These are phyloP conservation scores for Porcisia hertigi DNA, from an alignment of 208 protist genomes.

Conservation along the genomic window DNA sequence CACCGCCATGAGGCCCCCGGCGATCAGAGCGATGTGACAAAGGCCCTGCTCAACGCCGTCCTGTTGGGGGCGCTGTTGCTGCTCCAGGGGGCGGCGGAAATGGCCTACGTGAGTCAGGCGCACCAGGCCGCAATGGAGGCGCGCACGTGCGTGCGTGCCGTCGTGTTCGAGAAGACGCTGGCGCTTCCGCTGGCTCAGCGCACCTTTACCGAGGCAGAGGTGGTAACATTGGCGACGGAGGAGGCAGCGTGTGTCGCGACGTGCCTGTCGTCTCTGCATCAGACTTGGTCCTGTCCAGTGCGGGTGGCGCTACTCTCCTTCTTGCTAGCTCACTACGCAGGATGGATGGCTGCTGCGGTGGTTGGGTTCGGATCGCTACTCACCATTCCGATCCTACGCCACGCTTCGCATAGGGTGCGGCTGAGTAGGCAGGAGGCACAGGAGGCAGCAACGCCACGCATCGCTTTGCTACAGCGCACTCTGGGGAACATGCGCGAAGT, in stretches of 20 bases:
- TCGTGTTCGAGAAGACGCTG: constrained; percentile 70
- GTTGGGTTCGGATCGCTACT: constrained; percentile 31
- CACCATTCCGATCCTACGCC: constrained; percentile 39
- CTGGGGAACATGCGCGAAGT: constrained; percentile 50
- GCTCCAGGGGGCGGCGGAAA: constrained; percentile 44
- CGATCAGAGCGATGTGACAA: constrained; percentile 27
- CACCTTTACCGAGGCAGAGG: constrained; percentile 54
- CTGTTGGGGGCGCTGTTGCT: constrained; percentile 43
- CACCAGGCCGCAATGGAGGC: constrained; percentile 54
- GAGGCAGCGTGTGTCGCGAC: constrained; percentile 43
- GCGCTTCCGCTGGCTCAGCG: constrained; percentile 61
- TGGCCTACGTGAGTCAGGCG: constrained; percentile 48
- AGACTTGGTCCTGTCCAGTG: constrained; percentile 57
- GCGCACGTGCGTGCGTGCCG: constrained; percentile 43
- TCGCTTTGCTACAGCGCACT: constrained; percentile 42
- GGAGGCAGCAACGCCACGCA: constrained; percentile 29
- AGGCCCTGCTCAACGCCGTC: constrained; percentile 27
- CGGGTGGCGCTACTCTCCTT: constrained; percentile 28
- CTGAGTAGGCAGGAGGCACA: constrained; percentile 26
- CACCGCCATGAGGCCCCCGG: constrained; percentile 18
- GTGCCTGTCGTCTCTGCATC: constrained; percentile 50
- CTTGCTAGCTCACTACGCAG: constrained; percentile 50
- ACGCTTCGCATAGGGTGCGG: constrained; percentile 25
- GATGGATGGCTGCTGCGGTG: constrained; percentile 36
- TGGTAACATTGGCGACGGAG: constrained; percentile 50